These are phyloP conservation scores for Lophiostoma macrostomum DNA, from an alignment of 495 filamentous ascomycete genomes.

Conservation along the genomic window DNA sequence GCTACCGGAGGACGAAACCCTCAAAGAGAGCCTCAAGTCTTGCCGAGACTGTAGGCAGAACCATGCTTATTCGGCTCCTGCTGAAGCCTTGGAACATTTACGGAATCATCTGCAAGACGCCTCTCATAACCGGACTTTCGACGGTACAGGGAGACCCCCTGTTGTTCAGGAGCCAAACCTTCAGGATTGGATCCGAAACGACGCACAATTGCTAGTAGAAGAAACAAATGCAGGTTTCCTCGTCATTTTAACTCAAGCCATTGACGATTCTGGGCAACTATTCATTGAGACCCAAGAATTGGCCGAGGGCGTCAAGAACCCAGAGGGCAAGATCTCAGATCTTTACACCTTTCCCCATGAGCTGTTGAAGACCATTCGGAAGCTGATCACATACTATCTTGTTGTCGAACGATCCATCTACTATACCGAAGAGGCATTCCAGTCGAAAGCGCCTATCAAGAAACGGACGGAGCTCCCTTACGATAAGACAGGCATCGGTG, in stretches of 20 bases:
- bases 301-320: slow-evolving; percentile 15
- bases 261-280: background rate
- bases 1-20: background rate
- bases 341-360: slow-evolving; percentile 13
- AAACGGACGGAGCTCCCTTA: background rate
- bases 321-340: slow-evolving; percentile 12
- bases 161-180: background rate
- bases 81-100: slow-evolving; percentile 10
- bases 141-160: background rate
- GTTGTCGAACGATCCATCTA: slow-evolving; percentile 21
- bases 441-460: background rate
- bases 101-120: background rate
- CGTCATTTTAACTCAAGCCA: background rate
- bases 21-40: background rate
- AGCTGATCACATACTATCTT: slow-evolving; percentile 14
- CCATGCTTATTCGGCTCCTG: background rate
- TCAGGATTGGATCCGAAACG: slow-evolving; percentile 11
- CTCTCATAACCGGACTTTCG: background rate
- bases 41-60: slow-evolving; percentile 5
- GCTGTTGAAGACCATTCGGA: slow-evolving; percentile 10
- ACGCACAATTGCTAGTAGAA: slow-evolving; percentile 7
- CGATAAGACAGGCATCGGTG: slow-evolving; percentile 6
- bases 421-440: slow-evolving; percentile 1
- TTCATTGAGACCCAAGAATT: slow-evolving; percentile 6
- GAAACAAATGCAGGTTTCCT: background rate